A percentile compares a stretch with the other conserved stretches of the same genome.
phyloP scores from a whole-genome alignment of 192 early-diverging fungal species.

The Physocladia obscura region DNA sequence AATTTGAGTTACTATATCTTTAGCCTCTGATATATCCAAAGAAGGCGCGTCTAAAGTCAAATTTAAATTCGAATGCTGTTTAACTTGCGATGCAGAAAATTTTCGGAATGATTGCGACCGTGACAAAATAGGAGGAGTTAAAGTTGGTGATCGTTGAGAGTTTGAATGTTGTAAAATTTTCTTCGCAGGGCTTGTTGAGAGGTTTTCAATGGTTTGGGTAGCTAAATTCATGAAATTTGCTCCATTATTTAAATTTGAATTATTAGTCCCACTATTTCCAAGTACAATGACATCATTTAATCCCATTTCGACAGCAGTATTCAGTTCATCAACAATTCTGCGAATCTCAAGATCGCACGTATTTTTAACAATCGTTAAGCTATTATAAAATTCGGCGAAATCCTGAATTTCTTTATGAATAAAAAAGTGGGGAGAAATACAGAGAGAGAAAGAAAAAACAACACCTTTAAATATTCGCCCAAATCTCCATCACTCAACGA shows the following conservation, averaged over 20 bases:
- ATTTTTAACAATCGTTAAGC: conserved; percentile 45
- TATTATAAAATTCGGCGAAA: conserved; percentile 50
- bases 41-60: conserved; percentile 8
- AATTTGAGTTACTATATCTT: too few relatives aligned
- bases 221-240: too few relatives aligned
- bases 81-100: background rate
- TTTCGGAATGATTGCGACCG: conserved; percentile 2
- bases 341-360: conserved; percentile 63
- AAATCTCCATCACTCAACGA: conserved; percentile 48
- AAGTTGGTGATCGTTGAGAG: background rate
- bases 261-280: background rate
- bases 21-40: background rate
- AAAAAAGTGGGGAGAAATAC: background rate
- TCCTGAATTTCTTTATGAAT: conserved; percentile 37
- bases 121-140: conserved; percentile 12
- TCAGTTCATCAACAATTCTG: conserved; percentile 64
- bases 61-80: conserved; percentile 27
- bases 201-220: too few relatives aligned
- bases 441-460: background rate
- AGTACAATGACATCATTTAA: conserved; percentile 43
- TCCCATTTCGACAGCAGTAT: conserved; percentile 62
- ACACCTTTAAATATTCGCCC: conserved; percentile 31
- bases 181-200: too few relatives aligned
- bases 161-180: background rate
- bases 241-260: too few relatives aligned